Base-by-base conservation (phyloP, 495 filamentous ascomycete species). In the Neurospora sp. region DNA sequence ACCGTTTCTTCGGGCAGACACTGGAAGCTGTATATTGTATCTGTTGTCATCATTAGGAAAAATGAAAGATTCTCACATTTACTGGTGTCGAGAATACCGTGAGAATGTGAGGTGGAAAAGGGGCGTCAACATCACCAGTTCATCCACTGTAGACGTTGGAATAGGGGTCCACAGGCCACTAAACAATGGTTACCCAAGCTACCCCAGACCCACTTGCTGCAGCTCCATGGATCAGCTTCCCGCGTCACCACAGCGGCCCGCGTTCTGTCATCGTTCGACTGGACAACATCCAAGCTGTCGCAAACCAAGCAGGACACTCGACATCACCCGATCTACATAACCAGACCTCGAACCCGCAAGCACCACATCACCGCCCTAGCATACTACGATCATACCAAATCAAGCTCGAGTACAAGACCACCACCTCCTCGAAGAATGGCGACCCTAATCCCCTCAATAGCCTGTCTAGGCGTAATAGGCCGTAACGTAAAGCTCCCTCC, bases 391-490 rank as follows among this genome's bases (percentile, higher is more conserved):
- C 39, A 39, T 27, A 20, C 8, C 40, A 39, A 4, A 12, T 38
- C 48, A 73, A 44, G 37, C 35, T 35, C 40, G 22, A 37, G 61
- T 59, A 20, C 40, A 8, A 48, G 4, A 61, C 42, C 14, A 45
- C 14, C 31, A 3, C 0, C 20, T 22, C n/a, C 45, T 16, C 1
- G n/a, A 68, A 14, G 41, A 69, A 86, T 86, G 84, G 81, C 84
- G 75, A 82, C 81, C 72, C 79, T 80, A 65, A 84, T 87, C 74
- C 91, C 93, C 17, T 90, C 88, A 9, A 95, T 99, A 79, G 94
- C 94, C 77, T 97, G 94, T 80, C 89, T 99, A 73, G 94, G 94
- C 76, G 84, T 99, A 31, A 97, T 99, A 76, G 94, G 95, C 69
- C 94, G 94, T 83, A 89, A 95, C 78, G 84, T 97, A 88, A 53